Evolutionary conservation across 2,329 filamentous ascomycete species (phyloP).

Genomic region (Trichoderma citrinoviride): DNA sequence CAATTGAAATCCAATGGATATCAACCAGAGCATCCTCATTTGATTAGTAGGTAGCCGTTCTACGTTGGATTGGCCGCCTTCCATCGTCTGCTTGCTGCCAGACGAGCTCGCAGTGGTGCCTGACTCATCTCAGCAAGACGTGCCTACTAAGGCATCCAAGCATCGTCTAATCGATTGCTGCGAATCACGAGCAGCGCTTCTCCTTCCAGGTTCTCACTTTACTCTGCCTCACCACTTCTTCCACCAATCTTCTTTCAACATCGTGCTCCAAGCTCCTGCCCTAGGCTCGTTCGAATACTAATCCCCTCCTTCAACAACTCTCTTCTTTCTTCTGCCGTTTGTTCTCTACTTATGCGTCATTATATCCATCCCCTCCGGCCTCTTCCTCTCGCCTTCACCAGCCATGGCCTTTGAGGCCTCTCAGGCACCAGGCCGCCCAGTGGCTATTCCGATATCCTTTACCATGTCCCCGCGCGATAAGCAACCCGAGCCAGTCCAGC

Average conservation of each 20-base stretch:
- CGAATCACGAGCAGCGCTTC: neutral
- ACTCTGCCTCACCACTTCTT: neutral
- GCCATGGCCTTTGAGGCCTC: neutral
- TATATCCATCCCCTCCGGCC: neutral
- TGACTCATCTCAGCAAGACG: too few relatives aligned
- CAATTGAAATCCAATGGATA: too few relatives aligned
- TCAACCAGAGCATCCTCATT: too few relatives aligned
- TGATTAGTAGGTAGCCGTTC: too few relatives aligned
- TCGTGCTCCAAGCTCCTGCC: neutral
- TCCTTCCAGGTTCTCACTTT: neutral
- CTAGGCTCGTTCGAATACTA: neutral
- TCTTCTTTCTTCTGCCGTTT: neutral
- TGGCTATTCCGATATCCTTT: neutral
- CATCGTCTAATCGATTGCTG: neutral
- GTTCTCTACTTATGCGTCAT: neutral
- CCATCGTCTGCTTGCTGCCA: too few relatives aligned
- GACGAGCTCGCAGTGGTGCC: too few relatives aligned
- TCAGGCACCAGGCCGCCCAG: neutral
- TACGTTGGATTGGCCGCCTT: too few relatives aligned
- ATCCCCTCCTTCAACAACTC: too few relatives aligned
- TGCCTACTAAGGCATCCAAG: too few relatives aligned
- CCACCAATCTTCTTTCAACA: neutral
- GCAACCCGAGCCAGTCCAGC: slow-evolving; percentile 22
- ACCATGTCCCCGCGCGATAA: neutral
- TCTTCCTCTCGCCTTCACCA: neutral